Evolutionary conservation across 441 rosid species (phyloP).

Genomic region (Adansonia madagascariensis): DNA sequence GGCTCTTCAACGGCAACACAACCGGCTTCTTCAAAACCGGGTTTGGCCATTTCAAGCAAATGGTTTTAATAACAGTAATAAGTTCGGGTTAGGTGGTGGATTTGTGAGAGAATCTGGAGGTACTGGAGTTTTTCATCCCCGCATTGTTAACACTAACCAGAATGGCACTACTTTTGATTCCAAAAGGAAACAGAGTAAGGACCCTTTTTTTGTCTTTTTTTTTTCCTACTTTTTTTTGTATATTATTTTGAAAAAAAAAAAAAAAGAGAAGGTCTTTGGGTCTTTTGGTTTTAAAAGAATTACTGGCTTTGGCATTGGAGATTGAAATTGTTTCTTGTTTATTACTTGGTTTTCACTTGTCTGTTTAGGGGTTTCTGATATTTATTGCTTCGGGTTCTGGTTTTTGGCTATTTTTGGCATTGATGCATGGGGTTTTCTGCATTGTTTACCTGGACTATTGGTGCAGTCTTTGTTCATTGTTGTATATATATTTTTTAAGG

Average conservation of each 20-base stretch:
- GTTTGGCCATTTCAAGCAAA: conserved; percentile 31
- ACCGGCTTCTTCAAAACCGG: conserved; percentile 32
- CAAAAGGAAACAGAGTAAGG: conserved; percentile 39
- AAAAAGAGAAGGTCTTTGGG: background rate
- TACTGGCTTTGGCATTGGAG: background rate
- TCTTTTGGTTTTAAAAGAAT: background rate
- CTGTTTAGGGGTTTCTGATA: background rate
- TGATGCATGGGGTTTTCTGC: conserved; percentile 17
- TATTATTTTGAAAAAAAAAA: background rate
- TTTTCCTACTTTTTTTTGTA: background rate
- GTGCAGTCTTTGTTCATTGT: background rate
- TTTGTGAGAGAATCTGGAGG: conserved; percentile 47
- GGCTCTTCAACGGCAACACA: conserved; percentile 34
- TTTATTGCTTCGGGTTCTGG: background rate
- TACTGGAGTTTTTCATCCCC: conserved; percentile 59
- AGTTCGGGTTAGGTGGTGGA: conserved; percentile 32
- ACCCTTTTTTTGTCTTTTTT: background rate
- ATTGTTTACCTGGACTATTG: background rate
- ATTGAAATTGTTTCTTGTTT: background rate
- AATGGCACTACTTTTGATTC: conserved; percentile 5
- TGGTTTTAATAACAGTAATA: background rate
- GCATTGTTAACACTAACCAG: conserved; percentile 26
- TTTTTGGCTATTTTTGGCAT: conserved; percentile 13
- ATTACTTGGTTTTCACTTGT: background rate
- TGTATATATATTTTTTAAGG: no score